These are phyloP conservation scores for Alectoria sarmentosa DNA, from an alignment of 495 filamentous ascomycete genomes.

Conservation along the genomic window DNA sequence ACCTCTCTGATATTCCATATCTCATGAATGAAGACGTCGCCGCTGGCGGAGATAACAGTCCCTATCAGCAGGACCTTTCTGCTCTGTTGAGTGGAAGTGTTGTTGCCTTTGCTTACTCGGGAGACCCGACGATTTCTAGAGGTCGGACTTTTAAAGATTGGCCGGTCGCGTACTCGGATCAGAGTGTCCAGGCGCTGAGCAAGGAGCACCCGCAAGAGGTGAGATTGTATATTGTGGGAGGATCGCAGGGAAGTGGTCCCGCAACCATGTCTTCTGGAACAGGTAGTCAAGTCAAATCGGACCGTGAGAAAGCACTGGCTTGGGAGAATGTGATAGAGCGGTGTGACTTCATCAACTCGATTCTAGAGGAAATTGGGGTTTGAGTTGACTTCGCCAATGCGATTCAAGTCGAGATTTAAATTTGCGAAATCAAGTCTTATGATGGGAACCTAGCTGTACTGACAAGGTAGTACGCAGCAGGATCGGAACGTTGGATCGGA, in stretches of 20 bases:
- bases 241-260: neutral
- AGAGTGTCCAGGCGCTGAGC: no score
- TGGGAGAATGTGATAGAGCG: constrained; percentile 13
- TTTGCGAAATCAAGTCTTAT: no score
- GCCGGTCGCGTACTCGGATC: constrained; percentile 15
- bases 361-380: constrained; percentile 9
- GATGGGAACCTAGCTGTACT: no score
- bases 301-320: neutral
- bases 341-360: constrained; percentile 16
- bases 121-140: constrained; percentile 4
- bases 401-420: no score
- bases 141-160: constrained; percentile 10
- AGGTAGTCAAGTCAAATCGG: neutral
- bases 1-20: constrained; percentile 43
- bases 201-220: neutral
- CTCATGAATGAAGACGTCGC: constrained; percentile 32
- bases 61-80: constrained; percentile 20
- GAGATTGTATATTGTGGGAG: constrained; percentile 3
- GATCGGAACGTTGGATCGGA: no score
- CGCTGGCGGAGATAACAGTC: constrained; percentile 26
- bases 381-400: no score
- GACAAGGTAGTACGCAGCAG: no score
- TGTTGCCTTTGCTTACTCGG: constrained; percentile 11
- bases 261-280: neutral
- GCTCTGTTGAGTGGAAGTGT: constrained; percentile 5